Percentiles rank a stretch among this genome's conserved stretches.
phyloP scores from a whole-genome alignment of 1,284 basidiomycete genomes.

The Megacollybia platyphylla region DNA sequence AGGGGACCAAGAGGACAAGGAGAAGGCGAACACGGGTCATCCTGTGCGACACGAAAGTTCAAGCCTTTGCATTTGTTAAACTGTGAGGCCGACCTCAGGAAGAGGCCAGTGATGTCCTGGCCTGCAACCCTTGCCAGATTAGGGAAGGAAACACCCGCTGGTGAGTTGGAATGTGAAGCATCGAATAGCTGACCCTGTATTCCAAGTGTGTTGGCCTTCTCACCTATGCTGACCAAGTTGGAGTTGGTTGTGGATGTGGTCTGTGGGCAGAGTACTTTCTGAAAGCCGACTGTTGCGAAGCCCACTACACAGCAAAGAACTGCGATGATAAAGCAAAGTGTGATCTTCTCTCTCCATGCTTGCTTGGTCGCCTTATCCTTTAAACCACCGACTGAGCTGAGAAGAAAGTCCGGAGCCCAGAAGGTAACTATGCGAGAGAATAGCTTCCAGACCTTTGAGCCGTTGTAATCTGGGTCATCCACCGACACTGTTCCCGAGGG shows the following conservation, averaged over 20 bases:
- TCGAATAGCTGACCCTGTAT: slow-evolving; percentile 75
- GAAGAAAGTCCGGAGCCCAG: slow-evolving; percentile 79
- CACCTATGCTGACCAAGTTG: slow-evolving; percentile 52
- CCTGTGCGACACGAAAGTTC: slow-evolving; percentile 56
- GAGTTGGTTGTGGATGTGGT: slow-evolving; percentile 44
- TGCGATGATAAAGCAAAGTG: slow-evolving; percentile 80
- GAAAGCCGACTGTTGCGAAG: slow-evolving; percentile 91
- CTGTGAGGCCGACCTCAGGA: slow-evolving; percentile 54
- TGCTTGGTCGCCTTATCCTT: slow-evolving; percentile 69
- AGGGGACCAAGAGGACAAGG: slow-evolving; percentile 54
- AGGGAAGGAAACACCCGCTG: slow-evolving; percentile 43
- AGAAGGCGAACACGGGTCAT: slow-evolving; percentile 53
- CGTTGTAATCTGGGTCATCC: slow-evolving; percentile 21
- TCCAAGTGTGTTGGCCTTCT: slow-evolving; percentile 53
- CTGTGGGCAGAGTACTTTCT: slow-evolving; percentile 82
- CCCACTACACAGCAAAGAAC: slow-evolving; percentile 74
- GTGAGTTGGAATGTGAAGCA: slow-evolving; percentile 42
- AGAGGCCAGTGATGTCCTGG: slow-evolving; percentile 82
- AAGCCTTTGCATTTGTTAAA: slow-evolving; percentile 55
- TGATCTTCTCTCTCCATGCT: slow-evolving; percentile 97
- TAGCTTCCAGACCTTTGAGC: slow-evolving; percentile 71
- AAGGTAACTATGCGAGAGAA: slow-evolving; percentile 77
- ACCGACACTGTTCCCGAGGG: slow-evolving; percentile 13
- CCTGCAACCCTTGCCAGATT: slow-evolving; percentile 56
- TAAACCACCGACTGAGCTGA: slow-evolving; percentile 69